Conservation (phyloP, 2,329 filamentous ascomycete species). For the Penicillium sp. region DNA sequence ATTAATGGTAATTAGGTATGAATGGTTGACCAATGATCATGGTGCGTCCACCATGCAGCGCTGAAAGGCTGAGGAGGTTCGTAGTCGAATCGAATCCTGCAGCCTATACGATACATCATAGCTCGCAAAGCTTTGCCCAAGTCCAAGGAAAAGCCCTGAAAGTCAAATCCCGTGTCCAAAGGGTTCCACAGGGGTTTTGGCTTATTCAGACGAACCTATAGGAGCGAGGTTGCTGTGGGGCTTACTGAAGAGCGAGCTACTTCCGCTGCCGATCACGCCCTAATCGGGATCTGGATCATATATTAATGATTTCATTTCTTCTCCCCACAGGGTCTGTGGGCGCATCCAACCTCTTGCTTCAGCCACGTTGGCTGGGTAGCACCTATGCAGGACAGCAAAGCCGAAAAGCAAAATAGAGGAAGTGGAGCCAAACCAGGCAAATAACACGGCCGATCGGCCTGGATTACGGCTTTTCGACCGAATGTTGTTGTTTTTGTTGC, state of each 20-base stretch:
- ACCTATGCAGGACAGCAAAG: constrained; percentile 11
- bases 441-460: constrained; percentile 10
- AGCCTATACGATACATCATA: constrained; percentile 1
- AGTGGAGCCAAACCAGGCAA: constrained; percentile 4
- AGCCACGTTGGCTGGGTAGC: constrained; percentile 28
- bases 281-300: constrained; percentile 14
- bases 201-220: constrained; percentile 19
- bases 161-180: neutral
- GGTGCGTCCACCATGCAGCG: neutral
- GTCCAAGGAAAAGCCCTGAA: neutral
- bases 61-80: neutral
- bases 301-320: neutral
- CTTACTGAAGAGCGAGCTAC: constrained; percentile 3
- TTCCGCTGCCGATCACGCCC: constrained; percentile 16
- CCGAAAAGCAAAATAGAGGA: constrained; percentile 6
- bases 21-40: neutral
- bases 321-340: constrained; percentile 1
- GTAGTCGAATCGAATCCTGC: neutral
- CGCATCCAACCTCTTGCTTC: constrained; percentile 4
- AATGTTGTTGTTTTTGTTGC: neutral
- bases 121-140: neutral
- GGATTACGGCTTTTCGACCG: constrained; percentile 1
- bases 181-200: neutral
- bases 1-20: neutral
- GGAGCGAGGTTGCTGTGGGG: constrained; percentile 2